These are phyloP conservation scores for Poteriospumella lacustris DNA, from an alignment of 108 stramenopile genomes.

Conservation along the genomic window DNA sequence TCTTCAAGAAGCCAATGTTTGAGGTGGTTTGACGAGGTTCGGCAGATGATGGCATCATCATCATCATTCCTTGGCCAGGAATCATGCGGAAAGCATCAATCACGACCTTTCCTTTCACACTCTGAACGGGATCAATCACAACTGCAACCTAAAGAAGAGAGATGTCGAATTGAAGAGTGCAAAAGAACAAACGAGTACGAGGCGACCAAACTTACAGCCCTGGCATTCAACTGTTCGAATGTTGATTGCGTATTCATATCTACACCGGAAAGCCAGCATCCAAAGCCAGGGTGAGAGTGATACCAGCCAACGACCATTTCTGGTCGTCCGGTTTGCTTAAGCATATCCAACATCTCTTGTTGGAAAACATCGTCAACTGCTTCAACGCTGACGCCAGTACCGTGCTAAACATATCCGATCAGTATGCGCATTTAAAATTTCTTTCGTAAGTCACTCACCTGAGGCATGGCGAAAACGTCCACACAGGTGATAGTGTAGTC, in stretches of 20 bases:
- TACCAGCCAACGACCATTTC: conserved; percentile 99
- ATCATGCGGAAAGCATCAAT: conserved; percentile 99
- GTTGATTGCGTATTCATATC: conserved; percentile 98
- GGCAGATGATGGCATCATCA: conserved; percentile 80
- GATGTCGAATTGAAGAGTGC: not conserved
- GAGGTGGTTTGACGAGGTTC: conserved; percentile 97
- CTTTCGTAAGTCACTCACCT: conserved; percentile 42
- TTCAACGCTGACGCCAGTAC: conserved; percentile 94
- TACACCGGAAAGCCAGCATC: conserved; percentile 93
- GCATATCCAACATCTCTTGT: conserved; percentile 97
- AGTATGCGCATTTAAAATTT: not conserved
- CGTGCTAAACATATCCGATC: conserved; percentile 34
- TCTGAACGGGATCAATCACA: conserved; percentile 97
- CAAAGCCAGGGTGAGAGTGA: conserved; percentile 98
- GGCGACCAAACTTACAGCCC: not conserved
- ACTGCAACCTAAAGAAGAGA: conserved; percentile 65
- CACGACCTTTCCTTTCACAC: conserved; percentile 98
- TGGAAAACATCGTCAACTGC: conserved; percentile 98
- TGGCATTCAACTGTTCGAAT: conserved; percentile 22
- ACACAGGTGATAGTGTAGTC: conserved; percentile 99
- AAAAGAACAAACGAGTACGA: not conserved
- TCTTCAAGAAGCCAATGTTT: conserved; percentile 93
- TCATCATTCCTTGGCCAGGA: conserved; percentile 77
- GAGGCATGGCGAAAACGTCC: conserved; percentile 99
- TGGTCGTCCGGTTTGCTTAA: conserved; percentile 91